A percentile compares a stretch with the other conserved stretches of the same genome.
Conservation (phyloP, 192 early-diverging fungal species). For the Haplosporangium gracile region DNA sequence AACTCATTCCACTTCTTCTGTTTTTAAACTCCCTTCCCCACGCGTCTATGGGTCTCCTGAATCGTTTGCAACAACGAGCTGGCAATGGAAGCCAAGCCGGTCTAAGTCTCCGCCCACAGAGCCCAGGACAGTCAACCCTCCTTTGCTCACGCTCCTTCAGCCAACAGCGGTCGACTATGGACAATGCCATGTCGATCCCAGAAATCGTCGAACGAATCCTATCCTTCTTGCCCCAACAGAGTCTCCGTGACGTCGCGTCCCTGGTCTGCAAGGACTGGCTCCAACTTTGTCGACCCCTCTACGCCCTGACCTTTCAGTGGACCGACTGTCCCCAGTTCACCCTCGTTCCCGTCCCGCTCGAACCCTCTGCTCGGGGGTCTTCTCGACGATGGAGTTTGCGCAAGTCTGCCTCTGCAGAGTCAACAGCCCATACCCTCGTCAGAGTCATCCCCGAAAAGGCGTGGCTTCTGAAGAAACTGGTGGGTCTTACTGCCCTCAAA, state of each 20-base stretch:
- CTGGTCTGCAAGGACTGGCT: slow-evolving; percentile 37
- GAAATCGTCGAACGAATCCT: slow-evolving; percentile 35
- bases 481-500: not conserved
- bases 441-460: not conserved
- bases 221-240: slow-evolving; percentile 25
- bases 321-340: slow-evolving; percentile 2
- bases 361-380: not conserved
- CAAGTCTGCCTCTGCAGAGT: not conserved
- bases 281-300: not conserved
- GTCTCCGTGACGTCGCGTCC: slow-evolving; percentile 9
- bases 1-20: not conserved
- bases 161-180: not conserved
- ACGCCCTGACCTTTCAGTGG: not conserved
- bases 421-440: not conserved
- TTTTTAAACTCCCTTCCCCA: not conserved
- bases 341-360: not conserved
- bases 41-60: not conserved
- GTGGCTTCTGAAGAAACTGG: slow-evolving; percentile 7
- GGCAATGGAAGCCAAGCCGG: not conserved
- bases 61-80: not conserved
- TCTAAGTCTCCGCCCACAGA: not conserved
- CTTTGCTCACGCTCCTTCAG: not conserved
- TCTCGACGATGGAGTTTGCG: slow-evolving; percentile 2
- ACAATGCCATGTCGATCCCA: slow-evolving; percentile 16
- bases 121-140: not conserved